These are phyloP conservation scores for Penicillium antarcticum DNA, from an alignment of 495 filamentous ascomycete genomes.

Conservation along the genomic window DNA sequence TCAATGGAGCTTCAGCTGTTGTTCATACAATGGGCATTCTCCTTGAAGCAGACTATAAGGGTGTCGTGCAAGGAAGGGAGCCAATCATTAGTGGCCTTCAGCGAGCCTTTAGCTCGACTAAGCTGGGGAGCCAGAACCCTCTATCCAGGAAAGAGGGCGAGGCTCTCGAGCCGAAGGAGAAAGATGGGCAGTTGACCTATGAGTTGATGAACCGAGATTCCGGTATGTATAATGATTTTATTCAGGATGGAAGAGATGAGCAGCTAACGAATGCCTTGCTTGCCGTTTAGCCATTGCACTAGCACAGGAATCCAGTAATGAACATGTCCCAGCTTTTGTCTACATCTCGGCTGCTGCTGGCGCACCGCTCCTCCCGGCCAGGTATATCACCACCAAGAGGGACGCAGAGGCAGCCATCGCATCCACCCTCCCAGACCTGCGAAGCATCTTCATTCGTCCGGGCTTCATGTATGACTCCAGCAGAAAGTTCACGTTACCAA, in stretches of 20 bases:
- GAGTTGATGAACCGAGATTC: conserved; percentile 97
- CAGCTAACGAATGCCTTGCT: conserved; percentile 17
- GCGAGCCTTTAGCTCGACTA: conserved; percentile 69
- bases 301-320: conserved; percentile 70
- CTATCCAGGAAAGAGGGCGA: conserved; percentile 54
- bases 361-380: conserved; percentile 72
- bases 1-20: conserved; percentile 74
- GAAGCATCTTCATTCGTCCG: conserved; percentile 79
- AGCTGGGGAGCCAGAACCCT: conserved; percentile 65
- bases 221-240: conserved; percentile 36
- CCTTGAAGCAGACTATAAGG: conserved; percentile 98
- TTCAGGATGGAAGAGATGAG: neutral
- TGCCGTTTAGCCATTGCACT: conserved; percentile 58
- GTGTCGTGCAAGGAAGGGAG: conserved; percentile 77
- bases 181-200: conserved; percentile 80
- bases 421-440: conserved; percentile 65
- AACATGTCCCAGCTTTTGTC: conserved; percentile 66
- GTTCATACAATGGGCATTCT: conserved; percentile 94
- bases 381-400: conserved; percentile 90
- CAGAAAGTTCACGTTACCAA: conserved; percentile 75
- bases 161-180: conserved; percentile 59
- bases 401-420: conserved; percentile 82
- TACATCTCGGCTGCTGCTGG: conserved; percentile 88
- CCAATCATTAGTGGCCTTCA: conserved; percentile 69
- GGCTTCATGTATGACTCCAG: conserved; percentile 85